Base-by-base conservation (phyloP, 1,284 basidiomycete species). In the Microbotryum violaceum region DNA sequence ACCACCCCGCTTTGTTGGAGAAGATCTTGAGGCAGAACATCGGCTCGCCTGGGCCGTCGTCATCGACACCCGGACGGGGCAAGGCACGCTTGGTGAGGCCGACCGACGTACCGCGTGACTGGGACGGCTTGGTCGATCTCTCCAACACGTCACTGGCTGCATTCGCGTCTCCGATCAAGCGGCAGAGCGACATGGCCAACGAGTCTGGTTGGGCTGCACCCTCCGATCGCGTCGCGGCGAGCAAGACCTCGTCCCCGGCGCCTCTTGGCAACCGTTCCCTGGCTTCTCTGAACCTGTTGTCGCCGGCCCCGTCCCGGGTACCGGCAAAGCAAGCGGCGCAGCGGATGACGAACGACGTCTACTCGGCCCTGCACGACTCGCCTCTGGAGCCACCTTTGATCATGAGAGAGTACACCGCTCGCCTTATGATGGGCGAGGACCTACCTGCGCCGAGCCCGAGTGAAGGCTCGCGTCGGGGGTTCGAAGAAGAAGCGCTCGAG, bases 101-200 rank as follows among this genome's bases (percentile, higher is more conserved):
- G 8, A 21, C 33, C 47, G 69, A 68, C 46, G 46, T 69, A 1
- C 65, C 68, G 14, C 58, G 60, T 25, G 57, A 66, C 45, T 72
- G 71, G 71, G 55, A 71, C 56, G 71, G 71, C 0, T 52, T 72
- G 47, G 71, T 70, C 18, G 65, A 72, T 53, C 58, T 72, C 8
- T 67, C 69, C 2, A 57, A 61, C 18, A 59, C 57, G 3, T 44
- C 57, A 12, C 49, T 68, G 31, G 54, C 61, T 23, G 61, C 66
- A 2, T 68, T 68, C 54, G 56, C 64, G 2, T 66, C 64, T 6
- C 67, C 67, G n/a, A 58, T 62, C 50, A 65, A 66, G 56, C 56
- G 58, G 16, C 45, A 55, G 12, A 29, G 42, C 21, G 45, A 49
- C 0, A 31, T 33, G n/a, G 54, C 31, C 18, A 49, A 60, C 7